phyloP scores from a whole-genome alignment of 163 green algal genomes.

The Smithsoniella earleae region DNA sequence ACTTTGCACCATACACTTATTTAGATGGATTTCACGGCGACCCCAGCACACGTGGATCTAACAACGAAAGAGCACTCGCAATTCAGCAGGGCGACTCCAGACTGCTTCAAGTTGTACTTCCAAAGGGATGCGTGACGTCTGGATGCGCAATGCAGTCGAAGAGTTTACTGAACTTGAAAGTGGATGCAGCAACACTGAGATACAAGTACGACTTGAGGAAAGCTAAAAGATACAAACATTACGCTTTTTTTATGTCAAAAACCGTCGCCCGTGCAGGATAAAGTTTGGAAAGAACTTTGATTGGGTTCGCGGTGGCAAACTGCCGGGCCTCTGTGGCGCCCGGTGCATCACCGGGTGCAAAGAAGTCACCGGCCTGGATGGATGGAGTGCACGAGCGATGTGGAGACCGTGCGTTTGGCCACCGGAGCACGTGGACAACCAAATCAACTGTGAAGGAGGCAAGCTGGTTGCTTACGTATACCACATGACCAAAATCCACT shows the following conservation, averaged over 20 bases:
- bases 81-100: background rate
- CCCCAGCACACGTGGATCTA: background rate
- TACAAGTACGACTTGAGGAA: constrained; percentile 18
- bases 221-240: background rate
- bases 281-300: constrained; percentile 25
- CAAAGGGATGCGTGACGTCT: constrained; percentile 12
- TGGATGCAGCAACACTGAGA: constrained; percentile 11
- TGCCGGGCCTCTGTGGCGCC: constrained; percentile 13
- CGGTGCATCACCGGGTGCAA: constrained; percentile 25
- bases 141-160: constrained; percentile 24
- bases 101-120: constrained; percentile 10
- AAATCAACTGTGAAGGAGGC: constrained; percentile 18
- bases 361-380: constrained; percentile 16
- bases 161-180: background rate
- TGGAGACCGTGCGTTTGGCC: constrained; percentile 25
- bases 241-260: too few species aligned
- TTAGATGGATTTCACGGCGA: constrained; percentile 15
- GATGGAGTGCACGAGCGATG: constrained; percentile 12
- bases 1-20: constrained; percentile 15
- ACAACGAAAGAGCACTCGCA: constrained; percentile 2
- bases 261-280: constrained; percentile 5
- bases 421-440: constrained; percentile 24
- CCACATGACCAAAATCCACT: constrained; percentile 22
- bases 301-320: constrained; percentile 25
- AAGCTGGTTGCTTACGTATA: constrained; percentile 24